Base-by-base conservation (phyloP, 306 rosid genomes). In the Potentilla sterilis region DNA sequence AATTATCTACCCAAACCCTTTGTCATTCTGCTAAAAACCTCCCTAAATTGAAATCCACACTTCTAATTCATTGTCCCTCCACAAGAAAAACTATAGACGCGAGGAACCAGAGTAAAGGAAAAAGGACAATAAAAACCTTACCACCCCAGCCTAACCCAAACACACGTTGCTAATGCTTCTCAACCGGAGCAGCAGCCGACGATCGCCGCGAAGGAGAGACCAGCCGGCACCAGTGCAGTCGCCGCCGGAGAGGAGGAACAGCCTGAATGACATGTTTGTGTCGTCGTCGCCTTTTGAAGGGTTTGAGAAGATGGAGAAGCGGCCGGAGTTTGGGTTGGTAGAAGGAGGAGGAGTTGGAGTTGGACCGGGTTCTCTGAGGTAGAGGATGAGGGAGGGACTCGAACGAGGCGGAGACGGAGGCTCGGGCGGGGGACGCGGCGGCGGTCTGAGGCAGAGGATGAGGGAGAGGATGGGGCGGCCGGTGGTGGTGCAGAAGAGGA, bases 211-310 rank as follows among this genome's bases (percentile, higher is more conserved):
- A n/a, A n/a, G n/a, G 44, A 65, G 75, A 7, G 83, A 85, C 22
- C 18, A 79, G 46, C 76, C 85, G 41, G 69, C 51, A 69, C 75
- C 35, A 7, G 81, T 69, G 19, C 69, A 59, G 15, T 5, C 28
- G 38, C 47, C 49, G 7, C 55, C 74, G 69, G 80, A 70, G 46
- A 80, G 83, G 80, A 85, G 89, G 71, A 72, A 75, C 83, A 86
- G 91, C 10, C 83, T 92, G 68, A 89, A 86, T 84, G 96, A 88
- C 14, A 85, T 92, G 21, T 90, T 95, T 37, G 96, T 74, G 47
- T 88, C 97, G 7, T 83, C 97, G 40, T 88, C 94, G 24, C 85
- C 96, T 0, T 67, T 72, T 19, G 89, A 79, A 46, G 67, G 19
- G 67, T 12, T 0, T 6, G 84, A 78, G 18, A 78, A 73, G 12